A percentile compares a stretch with the other conserved stretches of the same genome.
Conservation (phyloP, 257 asterid species). For the Solanum appendiculatum region DNA sequence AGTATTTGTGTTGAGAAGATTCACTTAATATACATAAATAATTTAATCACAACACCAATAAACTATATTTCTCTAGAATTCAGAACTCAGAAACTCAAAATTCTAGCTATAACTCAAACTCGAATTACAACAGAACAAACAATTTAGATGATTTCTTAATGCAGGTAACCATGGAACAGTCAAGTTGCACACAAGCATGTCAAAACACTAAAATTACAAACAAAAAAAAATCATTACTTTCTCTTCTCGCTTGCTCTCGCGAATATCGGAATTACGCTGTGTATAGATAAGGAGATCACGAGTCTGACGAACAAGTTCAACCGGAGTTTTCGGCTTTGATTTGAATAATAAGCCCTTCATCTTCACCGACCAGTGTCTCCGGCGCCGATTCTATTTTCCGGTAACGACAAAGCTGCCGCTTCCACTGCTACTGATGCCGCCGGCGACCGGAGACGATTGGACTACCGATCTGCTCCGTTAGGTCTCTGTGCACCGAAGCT, state of each 20-base stretch:
- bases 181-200: background rate
- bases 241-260: conserved; percentile 82
- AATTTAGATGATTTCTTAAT: background rate
- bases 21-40: background rate
- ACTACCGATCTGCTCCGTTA: conserved; percentile 23
- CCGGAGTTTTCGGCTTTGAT: conserved; percentile 59
- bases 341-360: conserved; percentile 25
- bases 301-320: conserved; percentile 49
- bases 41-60: background rate
- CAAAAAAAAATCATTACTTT: conserved; percentile 48
- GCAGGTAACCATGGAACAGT: background rate
- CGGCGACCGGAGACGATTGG: conserved; percentile 25
- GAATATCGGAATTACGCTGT: conserved; percentile 27
- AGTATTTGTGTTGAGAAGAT: background rate
- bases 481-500: conserved; percentile 25
- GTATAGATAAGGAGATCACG: conserved; percentile 73
- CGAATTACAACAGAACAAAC: background rate
- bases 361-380: background rate
- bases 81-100: background rate
- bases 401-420: background rate
- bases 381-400: background rate
- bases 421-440: background rate
- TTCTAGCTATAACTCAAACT: background rate
- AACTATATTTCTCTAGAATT: background rate
- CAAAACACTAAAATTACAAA: no score